These are phyloP conservation scores for Torulaspora franciscae DNA, from an alignment of 805 yeast species.

Conservation along the genomic window DNA sequence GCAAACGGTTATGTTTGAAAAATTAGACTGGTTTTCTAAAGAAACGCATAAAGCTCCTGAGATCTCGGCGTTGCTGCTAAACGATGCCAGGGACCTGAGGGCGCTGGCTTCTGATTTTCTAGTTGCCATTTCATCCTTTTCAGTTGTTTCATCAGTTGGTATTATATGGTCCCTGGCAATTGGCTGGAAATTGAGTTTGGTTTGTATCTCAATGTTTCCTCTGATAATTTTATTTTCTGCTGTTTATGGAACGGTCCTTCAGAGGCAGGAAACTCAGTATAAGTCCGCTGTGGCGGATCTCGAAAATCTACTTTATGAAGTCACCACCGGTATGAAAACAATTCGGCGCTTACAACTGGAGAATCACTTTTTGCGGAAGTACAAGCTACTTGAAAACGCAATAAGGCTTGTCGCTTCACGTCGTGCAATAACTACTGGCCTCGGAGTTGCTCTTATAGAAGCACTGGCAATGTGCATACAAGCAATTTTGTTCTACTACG, in stretches of 20 bases:
- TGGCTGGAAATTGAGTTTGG: conserved; percentile 87
- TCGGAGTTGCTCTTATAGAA: conserved; percentile 57
- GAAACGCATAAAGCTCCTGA: conserved; percentile 44
- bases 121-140: conserved; percentile 48
- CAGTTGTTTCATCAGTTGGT: conserved; percentile 55
- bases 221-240: conserved; percentile 49
- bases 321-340: conserved; percentile 56
- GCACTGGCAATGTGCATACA: conserved; percentile 57
- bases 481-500: conserved; percentile 72
- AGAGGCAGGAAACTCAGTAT: conserved; percentile 54
- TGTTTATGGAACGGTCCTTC: conserved; percentile 48
- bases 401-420: conserved; percentile 41
- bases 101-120: conserved; percentile 58
- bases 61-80: conserved; percentile 63
- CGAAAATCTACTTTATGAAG: conserved; percentile 51
- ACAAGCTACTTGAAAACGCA: conserved; percentile 29
- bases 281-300: conserved; percentile 50
- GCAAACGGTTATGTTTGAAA: conserved; percentile 46
- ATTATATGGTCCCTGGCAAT: conserved; percentile 67
- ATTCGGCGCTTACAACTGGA: conserved; percentile 55
- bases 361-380: conserved; percentile 41
- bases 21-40: conserved; percentile 47
- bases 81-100: conserved; percentile 77
- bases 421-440: conserved; percentile 59
- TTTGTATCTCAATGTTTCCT: conserved; percentile 74